Percentiles rank a stretch among this genome's conserved stretches.
phyloP scores from a whole-genome alignment of 2,329 filamentous ascomycete genomes.

The Tolypocladium capitatum region DNA sequence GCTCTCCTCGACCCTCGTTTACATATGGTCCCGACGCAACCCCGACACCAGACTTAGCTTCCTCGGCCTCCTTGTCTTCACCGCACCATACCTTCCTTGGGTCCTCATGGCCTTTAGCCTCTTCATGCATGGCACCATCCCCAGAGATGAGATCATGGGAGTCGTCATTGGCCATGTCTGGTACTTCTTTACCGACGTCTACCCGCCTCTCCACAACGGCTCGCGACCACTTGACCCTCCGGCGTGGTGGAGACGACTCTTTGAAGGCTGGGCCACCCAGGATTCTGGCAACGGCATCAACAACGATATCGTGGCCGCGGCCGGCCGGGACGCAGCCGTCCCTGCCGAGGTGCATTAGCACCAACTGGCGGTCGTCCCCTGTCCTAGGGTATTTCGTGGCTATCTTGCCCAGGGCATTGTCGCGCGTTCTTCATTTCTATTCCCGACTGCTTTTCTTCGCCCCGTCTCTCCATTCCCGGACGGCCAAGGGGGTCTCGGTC shows the following conservation, averaged over 20 bases:
- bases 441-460: background rate
- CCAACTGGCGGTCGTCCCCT: background rate
- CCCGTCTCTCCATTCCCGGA: background rate
- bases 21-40: constrained; percentile 95
- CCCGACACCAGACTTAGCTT: constrained; percentile 84
- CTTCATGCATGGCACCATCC: constrained; percentile 76
- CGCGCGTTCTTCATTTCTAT: background rate
- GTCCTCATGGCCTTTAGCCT: constrained; percentile 88
- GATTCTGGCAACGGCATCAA: constrained; percentile 42
- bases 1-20: constrained; percentile 83
- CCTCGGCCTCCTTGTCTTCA: constrained; percentile 78
- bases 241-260: constrained; percentile 75
- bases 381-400: background rate
- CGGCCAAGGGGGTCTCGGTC: background rate
- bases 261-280: constrained; percentile 44
- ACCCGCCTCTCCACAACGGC: constrained; percentile 77
- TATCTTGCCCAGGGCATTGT: background rate
- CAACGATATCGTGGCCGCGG: constrained; percentile 49
- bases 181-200: constrained; percentile 98
- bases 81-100: constrained; percentile 90
- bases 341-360: background rate
- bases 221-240: constrained; percentile 81
- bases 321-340: constrained; percentile 17
- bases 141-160: constrained; percentile 92
- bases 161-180: constrained; percentile 91